These are phyloP conservation scores for Dioscorea alata DNA, from an alignment of 106 monocot genomes.

Conservation along the genomic window DNA sequence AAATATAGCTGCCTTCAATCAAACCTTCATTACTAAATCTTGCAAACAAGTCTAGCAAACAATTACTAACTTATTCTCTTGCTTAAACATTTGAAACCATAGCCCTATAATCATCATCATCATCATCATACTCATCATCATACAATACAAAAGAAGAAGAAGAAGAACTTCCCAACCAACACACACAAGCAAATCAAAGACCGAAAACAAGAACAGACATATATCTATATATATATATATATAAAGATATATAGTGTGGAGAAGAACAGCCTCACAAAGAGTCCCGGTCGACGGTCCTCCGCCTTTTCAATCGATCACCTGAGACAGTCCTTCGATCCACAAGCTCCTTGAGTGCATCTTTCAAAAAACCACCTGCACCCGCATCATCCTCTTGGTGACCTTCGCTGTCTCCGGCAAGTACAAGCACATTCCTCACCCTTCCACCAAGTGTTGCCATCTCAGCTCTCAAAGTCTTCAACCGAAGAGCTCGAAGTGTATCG, in stretches of 20 bases:
- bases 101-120: too few relatives aligned
- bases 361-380: slow-evolving; percentile 15
- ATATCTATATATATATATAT: too few relatives aligned
- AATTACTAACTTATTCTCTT: too few relatives aligned
- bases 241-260: background rate
- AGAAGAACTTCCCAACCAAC: background rate
- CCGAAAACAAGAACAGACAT: background rate
- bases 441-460: slow-evolving; percentile 73
- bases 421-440: slow-evolving; percentile 51
- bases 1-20: too few relatives aligned
- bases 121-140: too few relatives aligned
- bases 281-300: slow-evolving; percentile 23
- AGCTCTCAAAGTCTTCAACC: slow-evolving; percentile 46
- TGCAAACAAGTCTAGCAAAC: too few relatives aligned
- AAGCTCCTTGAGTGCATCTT: slow-evolving; percentile 44
- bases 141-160: too few relatives aligned
- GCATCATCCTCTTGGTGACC: slow-evolving; percentile 5
- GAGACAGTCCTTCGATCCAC: slow-evolving; percentile 28
- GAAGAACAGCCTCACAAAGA: background rate
- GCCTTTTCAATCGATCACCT: slow-evolving; percentile 32
- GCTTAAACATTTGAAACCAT: too few relatives aligned
- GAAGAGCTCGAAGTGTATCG: slow-evolving; percentile 42
- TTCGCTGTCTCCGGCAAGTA: slow-evolving; percentile 38
- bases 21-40: too few relatives aligned
- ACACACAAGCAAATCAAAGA: background rate